A percentile compares a stretch with the other conserved stretches of the same genome.
phyloP scores from a whole-genome alignment of 495 filamentous ascomycete species.

The Penicillium taxi region DNA sequence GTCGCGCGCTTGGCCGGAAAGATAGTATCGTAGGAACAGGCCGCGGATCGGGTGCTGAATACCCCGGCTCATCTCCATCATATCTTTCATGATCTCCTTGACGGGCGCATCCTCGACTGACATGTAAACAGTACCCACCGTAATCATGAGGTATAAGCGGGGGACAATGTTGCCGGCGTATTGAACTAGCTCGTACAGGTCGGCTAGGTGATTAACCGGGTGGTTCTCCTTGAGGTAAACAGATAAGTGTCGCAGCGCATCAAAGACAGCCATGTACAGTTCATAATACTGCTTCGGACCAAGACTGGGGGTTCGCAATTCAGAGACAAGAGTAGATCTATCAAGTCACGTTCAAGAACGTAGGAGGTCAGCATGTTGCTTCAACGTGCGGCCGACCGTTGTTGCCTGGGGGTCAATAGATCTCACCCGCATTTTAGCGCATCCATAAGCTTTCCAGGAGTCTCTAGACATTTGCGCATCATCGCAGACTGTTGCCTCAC shows the following conservation, averaged over 20 bases:
- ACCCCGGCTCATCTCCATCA: constrained; percentile 99
- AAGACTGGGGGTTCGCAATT: constrained; percentile 89
- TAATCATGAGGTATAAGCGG: constrained; percentile 96
- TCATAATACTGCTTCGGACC: constrained; percentile 99
- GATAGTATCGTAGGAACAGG: constrained; percentile 89
- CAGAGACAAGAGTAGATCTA: constrained; percentile 94
- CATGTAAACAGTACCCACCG: constrained; percentile 98
- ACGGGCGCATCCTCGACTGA: constrained; percentile 95
- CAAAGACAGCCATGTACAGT: constrained; percentile 98
- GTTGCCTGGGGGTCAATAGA: constrained; percentile 29
- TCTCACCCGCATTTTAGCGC: constrained; percentile 95
- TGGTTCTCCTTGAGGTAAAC: constrained; percentile 95
- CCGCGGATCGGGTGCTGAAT: constrained; percentile 95
- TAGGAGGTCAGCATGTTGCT: constrained; percentile 6
- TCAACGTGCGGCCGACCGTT: constrained; percentile 14
- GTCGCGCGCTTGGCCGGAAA: constrained; percentile 88
- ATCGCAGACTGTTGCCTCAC: constrained; percentile 91
- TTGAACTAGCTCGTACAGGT: constrained; percentile 96
- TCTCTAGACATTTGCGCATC: constrained; percentile 97
- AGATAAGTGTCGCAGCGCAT: constrained; percentile 92
- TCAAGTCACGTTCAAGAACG: constrained; percentile 8
- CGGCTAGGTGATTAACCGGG: constrained; percentile 93
- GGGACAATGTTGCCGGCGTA: constrained; percentile 98
- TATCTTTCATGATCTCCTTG: constrained; percentile 99
- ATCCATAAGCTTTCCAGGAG: constrained; percentile 98